Percentiles rank a stretch among this genome's conserved stretches.
Evolutionary conservation across 306 rosid genomes (phyloP).

Genomic region (Lablab purpureus): DNA sequence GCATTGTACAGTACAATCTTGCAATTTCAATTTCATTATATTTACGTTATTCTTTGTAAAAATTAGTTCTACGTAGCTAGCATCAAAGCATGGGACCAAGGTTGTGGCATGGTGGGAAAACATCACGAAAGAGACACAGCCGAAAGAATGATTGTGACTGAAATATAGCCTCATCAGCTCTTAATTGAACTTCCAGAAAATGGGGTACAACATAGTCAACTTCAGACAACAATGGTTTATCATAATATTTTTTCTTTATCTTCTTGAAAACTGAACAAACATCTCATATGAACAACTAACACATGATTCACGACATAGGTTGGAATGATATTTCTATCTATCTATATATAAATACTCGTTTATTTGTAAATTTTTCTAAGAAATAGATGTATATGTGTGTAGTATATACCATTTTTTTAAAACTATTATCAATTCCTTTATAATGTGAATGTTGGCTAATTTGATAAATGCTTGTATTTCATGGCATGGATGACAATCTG

Average conservation of each 20-base stretch:
- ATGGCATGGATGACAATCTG: no score
- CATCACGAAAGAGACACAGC: conserved; percentile 35
- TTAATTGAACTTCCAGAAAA: not conserved
- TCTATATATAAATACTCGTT: no score
- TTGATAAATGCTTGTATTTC: no score
- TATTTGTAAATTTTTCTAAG: no score
- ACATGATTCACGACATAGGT: no score
- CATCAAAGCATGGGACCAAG: conserved; percentile 28
- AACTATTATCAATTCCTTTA: no score
- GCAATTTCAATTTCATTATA: not conserved
- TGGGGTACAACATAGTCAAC: conserved; percentile 42
- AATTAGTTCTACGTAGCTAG: not conserved
- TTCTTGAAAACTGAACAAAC: not conserved
- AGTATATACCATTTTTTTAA: no score
- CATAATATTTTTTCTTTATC: conserved; percentile 1
- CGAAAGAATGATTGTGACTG: conserved; percentile 71
- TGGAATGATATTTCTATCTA: no score
- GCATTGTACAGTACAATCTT: conserved; percentile 8
- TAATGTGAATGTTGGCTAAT: no score
- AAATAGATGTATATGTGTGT: no score
- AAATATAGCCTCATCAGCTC: not conserved
- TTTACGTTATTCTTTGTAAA: not conserved
- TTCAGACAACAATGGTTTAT: conserved; percentile 19
- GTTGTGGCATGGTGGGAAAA: conserved; percentile 40
- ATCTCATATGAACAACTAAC: conserved; percentile 4